Evolutionary conservation across 768 basidiomycete species (phyloP).

Genomic region (Trametes cubensis): DNA sequence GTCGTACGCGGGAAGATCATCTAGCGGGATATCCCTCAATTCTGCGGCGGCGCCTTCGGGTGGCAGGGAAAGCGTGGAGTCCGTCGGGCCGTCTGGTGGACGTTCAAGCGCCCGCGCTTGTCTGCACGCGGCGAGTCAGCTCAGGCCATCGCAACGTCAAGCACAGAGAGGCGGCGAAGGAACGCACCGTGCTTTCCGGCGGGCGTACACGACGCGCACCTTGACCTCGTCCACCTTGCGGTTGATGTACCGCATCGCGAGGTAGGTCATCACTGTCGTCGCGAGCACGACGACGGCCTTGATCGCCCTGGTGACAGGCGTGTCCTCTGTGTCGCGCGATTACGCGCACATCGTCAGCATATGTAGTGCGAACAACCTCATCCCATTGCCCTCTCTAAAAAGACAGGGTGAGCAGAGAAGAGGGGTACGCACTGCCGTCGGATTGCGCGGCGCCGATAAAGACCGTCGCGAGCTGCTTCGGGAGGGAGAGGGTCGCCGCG

Average conservation of each 20-base stretch:
- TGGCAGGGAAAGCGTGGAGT: too few species aligned
- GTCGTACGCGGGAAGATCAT: too few species aligned
- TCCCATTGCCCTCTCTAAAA: too few species aligned
- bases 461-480: slow-evolving; percentile 88
- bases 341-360: background rate
- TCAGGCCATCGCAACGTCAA: too few species aligned
- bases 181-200: slow-evolving; percentile 65
- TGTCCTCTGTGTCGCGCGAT: background rate
- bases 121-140: background rate
- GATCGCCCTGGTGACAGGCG: slow-evolving; percentile 52
- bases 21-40: too few species aligned
- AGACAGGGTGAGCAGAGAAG: background rate
- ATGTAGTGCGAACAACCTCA: background rate
- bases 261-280: slow-evolving; percentile 68
- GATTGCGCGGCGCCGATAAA: slow-evolving; percentile 64
- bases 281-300: slow-evolving; percentile 66
- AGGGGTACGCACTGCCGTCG: background rate
- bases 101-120: background rate
- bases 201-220: slow-evolving; percentile 60
- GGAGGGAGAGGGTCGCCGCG: slow-evolving; percentile 76
- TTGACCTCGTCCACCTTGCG: slow-evolving; percentile 68
- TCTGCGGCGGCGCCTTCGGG: too few species aligned
- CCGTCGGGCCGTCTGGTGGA: too few species aligned
- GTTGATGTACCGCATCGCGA: slow-evolving; percentile 83
- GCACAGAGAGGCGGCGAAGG: too few species aligned